Conservation (phyloP, 768 basidiomycete species). For the Fibroporia radiculosa region DNA sequence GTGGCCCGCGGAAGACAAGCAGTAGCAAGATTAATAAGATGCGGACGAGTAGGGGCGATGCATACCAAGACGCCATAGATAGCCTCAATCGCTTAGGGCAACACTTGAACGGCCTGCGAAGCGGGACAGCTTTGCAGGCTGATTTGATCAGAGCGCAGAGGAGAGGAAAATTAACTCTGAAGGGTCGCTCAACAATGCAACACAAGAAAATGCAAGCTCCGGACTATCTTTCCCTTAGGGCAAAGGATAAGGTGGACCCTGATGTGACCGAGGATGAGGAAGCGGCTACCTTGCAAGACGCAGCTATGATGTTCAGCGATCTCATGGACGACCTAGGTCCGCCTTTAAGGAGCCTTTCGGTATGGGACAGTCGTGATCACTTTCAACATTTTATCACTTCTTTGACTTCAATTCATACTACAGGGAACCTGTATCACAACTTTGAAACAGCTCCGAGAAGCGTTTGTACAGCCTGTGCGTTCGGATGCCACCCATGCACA, state of each 20-base stretch:
- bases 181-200: constrained; percentile 4
- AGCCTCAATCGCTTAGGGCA: constrained; percentile 88
- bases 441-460: constrained; percentile 55
- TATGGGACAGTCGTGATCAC: no score
- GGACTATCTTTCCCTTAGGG: not conserved
- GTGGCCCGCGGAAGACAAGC: constrained; percentile 17
- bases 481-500: constrained; percentile 6
- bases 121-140: constrained; percentile 77
- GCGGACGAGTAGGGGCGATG: constrained; percentile 33
- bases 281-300: constrained; percentile 44
- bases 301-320: constrained; percentile 70
- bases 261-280: constrained; percentile 26
- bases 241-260: constrained; percentile 13
- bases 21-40: constrained; percentile 4
- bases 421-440: constrained; percentile 56
- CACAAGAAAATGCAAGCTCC: not conserved
- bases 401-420: constrained; percentile 1
- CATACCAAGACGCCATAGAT: constrained; percentile 83
- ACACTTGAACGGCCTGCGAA: constrained; percentile 83
- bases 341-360: constrained; percentile 67
- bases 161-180: constrained; percentile 35
- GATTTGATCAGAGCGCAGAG: constrained; percentile 62
- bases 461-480: constrained; percentile 44
- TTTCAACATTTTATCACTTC: not conserved
- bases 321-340: constrained; percentile 74